Conservation (phyloP, 2,329 filamentous ascomycete species). For the Neophaeococcomyces aloes region DNA sequence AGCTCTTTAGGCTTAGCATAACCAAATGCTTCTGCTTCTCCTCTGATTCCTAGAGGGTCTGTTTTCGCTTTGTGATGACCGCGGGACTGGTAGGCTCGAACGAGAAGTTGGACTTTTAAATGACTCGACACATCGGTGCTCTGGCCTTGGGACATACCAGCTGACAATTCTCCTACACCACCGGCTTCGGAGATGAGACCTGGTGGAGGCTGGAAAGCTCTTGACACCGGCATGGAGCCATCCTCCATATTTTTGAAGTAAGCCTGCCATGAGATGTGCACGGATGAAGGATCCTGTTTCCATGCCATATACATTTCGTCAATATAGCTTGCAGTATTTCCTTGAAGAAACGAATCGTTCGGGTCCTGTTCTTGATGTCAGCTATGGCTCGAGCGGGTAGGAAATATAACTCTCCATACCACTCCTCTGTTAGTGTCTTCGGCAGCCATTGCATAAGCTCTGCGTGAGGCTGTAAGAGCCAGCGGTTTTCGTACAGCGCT, state of each 20-base stretch:
- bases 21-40: slow-evolving; percentile 70
- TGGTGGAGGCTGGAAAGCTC: slow-evolving; percentile 91
- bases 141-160: slow-evolving; percentile 37
- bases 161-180: slow-evolving; percentile 55
- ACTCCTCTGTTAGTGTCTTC: slow-evolving; percentile 52
- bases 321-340: slow-evolving; percentile 96
- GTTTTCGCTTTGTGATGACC: slow-evolving; percentile 98
- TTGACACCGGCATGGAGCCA: slow-evolving; percentile 93
- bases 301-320: slow-evolving; percentile 99
- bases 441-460: slow-evolving; percentile 49
- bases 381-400: slow-evolving; percentile 3
- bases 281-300: slow-evolving; percentile 85
- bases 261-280: slow-evolving; percentile 96
- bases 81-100: slow-evolving; percentile 93
- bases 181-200: slow-evolving; percentile 76
- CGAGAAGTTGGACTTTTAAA: slow-evolving; percentile 92
- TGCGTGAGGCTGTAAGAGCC: slow-evolving; percentile 33
- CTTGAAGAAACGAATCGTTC: slow-evolving; percentile 91
- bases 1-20: slow-evolving; percentile 87
- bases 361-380: slow-evolving; percentile 48
- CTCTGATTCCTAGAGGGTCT: slow-evolving; percentile 87
- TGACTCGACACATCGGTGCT: slow-evolving; percentile 87
- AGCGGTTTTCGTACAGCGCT: slow-evolving; percentile 33
- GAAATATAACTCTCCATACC: slow-evolving; percentile 34
- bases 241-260: slow-evolving; percentile 99